These are phyloP conservation scores for Pythium rishiriense DNA, from an alignment of 352 stramenopile species.

Conservation along the genomic window DNA sequence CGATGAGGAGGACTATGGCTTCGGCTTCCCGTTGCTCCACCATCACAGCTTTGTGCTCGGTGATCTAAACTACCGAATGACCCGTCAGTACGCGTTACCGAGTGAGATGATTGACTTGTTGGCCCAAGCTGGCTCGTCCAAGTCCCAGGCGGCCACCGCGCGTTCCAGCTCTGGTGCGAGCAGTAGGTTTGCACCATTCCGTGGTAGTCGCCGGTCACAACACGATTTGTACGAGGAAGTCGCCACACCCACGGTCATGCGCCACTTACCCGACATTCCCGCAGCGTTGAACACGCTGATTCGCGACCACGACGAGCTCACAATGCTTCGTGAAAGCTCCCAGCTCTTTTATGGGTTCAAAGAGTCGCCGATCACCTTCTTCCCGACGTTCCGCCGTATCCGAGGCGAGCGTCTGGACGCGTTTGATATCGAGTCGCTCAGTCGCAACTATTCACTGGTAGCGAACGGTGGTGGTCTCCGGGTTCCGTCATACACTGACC, in stretches of 20 bases:
- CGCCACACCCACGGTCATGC: conserved; percentile 16
- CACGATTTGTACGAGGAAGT: conserved; percentile 22
- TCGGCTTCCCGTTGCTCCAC: conserved; percentile 78
- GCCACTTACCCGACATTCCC: conserved; percentile 11
- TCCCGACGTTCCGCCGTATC: conserved; percentile 77
- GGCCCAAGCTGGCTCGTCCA: conserved; percentile 16
- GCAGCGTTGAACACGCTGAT: conserved; percentile 39
- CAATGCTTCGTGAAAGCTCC: conserved; percentile 52
- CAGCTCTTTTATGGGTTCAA: conserved; percentile 81
- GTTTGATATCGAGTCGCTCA: conserved; percentile 35
- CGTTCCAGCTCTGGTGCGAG: conserved; percentile 7
- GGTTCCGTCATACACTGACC: conserved; percentile 89
- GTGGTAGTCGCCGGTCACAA: neutral
- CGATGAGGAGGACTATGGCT: conserved; percentile 82
- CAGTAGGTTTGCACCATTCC: neutral
- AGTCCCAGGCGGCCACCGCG: neutral
- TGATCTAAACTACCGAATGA: conserved; percentile 90
- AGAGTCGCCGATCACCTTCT: conserved; percentile 70
- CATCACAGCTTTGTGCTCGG: conserved; percentile 90
- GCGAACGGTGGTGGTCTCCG: conserved; percentile 61
- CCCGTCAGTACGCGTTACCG: conserved; percentile 40
- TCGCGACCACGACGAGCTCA: conserved; percentile 75
- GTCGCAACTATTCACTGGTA: conserved; percentile 65
- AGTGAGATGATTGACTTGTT: conserved; percentile 55
- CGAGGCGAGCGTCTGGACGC: conserved; percentile 46